Evolutionary conservation across 2,329 filamentous ascomycete genomes (phyloP).

Genomic region (Penicillium hesseltinei): DNA sequence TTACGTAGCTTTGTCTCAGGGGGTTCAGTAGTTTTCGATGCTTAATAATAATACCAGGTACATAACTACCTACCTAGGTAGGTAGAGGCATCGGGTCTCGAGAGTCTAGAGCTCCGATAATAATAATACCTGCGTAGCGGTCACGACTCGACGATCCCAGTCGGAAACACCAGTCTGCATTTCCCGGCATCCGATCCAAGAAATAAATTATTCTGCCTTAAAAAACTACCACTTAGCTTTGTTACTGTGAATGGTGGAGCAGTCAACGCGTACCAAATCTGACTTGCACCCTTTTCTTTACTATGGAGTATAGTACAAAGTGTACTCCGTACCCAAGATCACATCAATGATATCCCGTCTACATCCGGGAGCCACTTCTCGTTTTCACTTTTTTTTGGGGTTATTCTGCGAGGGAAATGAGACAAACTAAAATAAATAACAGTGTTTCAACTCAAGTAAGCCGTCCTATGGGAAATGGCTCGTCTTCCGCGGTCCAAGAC

Average conservation of each 20-base stretch:
- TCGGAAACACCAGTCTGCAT: neutral
- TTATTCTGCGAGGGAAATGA: neutral
- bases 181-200: slow-evolving; percentile 7
- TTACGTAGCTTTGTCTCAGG: slow-evolving; percentile 16
- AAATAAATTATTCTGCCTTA: slow-evolving; percentile 14
- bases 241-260: slow-evolving; percentile 8
- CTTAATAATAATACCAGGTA: slow-evolving; percentile 1
- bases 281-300: neutral
- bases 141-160: slow-evolving; percentile 7
- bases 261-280: slow-evolving; percentile 8
- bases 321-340: slow-evolving; percentile 1
- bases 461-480: slow-evolving; percentile 8
- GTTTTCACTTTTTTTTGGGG: neutral
- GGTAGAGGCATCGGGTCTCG: neutral
- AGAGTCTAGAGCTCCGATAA: slow-evolving; percentile 9
- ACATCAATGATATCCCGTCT: slow-evolving; percentile 11
- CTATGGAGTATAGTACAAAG: neutral
- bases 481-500: neutral
- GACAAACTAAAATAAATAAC: neutral
- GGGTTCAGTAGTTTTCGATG: neutral
- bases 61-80: neutral
- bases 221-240: neutral
- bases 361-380: slow-evolving; percentile 9
- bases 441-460: slow-evolving; percentile 2
- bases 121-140: neutral